phyloP scores from a whole-genome alignment of 306 rosid genomes.

The Fragaria iinumae region DNA sequence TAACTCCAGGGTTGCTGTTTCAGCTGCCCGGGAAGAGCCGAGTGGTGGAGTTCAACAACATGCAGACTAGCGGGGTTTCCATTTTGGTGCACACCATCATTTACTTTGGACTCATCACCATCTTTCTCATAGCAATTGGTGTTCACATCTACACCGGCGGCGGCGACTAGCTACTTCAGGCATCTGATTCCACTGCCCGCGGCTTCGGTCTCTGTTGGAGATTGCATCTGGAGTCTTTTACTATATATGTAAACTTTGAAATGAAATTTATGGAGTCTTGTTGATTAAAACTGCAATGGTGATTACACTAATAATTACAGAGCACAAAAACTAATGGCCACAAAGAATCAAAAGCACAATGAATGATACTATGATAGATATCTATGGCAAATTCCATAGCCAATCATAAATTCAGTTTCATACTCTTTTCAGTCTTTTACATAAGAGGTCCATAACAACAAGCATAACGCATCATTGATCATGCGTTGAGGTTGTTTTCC shows the following conservation, averaged over 20 bases:
- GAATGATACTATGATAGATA: not conserved
- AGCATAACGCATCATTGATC: not conserved
- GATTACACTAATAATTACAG: not conserved
- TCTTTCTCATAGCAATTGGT: conserved; percentile 73
- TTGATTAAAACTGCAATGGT: not conserved
- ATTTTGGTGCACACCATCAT: conserved; percentile 69
- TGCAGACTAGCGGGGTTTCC: conserved; percentile 70
- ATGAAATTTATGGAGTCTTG: not conserved
- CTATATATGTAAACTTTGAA: not conserved
- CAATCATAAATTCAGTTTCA: not conserved
- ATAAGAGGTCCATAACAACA: not conserved
- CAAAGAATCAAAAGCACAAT: not conserved
- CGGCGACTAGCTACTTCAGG: not conserved
- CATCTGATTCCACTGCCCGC: not conserved
- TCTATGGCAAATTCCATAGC: not conserved
- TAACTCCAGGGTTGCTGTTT: conserved; percentile 68
- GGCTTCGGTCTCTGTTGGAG: not conserved
- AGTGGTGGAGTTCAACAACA: conserved; percentile 49
- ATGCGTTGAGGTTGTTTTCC: not conserved
- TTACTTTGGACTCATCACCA: conserved; percentile 63
- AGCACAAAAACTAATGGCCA: not conserved
- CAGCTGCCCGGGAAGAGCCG: conserved; percentile 76
- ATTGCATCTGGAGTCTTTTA: not conserved
- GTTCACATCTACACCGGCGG: conserved; percentile 55
- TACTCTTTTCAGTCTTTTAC: not conserved